Base-by-base conservation (phyloP, 176 grass and related monocot genomes). In the Alloteropsis semialata region DNA sequence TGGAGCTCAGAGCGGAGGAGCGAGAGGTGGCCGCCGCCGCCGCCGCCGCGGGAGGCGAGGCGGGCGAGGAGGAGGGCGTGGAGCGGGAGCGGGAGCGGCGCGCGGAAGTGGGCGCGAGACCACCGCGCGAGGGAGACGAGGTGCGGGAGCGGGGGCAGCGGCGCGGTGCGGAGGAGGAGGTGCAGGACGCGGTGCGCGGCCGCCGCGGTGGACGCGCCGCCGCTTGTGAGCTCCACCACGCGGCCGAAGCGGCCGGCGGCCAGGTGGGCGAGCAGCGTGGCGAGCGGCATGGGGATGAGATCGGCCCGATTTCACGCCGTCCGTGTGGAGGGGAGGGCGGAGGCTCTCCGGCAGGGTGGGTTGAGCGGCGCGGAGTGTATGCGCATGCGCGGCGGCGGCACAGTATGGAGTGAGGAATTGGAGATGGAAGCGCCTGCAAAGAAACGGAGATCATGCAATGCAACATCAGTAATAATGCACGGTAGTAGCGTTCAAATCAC, bases 1-100 rank as follows among this genome's bases (percentile, higher is more conserved):
- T 92, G 90, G 64, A 97, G 84, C 77, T 94, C 95, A 66, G 92
- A 94, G 79, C 92, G 90, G 55, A 97, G 87, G 32, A 84, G 69
- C 24, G 85, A 63, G 77, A 92, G 60, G 74, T 38, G 62, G 21
- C 28, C 43, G 54, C 89, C 83, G 72, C 54, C 83, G 72, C 54
- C 30, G 24, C 33, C 43, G 54, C 89, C 81, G 69, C 44, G 32
- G 32, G 89, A 81, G 39, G 67, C 86, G 77, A 97, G 95, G 64
- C 85, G 82, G 81, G 91, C 76, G 24, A 97, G 84, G 84, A 97
- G 95, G 22, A 89, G 82, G 57, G 72, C 91, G 82, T 92, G 92
- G 78, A 92, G 88, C 10, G 0, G 77, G 57, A 94, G 92, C 14
- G 90, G 88, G 15, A 92, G 90, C 65, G 92, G 72, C 36, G 69